Percentiles rank a stretch among this genome's conserved stretches.
phyloP scores from a whole-genome alignment of 2,329 filamentous ascomycete genomes.

The Cryphonectria japonica region DNA sequence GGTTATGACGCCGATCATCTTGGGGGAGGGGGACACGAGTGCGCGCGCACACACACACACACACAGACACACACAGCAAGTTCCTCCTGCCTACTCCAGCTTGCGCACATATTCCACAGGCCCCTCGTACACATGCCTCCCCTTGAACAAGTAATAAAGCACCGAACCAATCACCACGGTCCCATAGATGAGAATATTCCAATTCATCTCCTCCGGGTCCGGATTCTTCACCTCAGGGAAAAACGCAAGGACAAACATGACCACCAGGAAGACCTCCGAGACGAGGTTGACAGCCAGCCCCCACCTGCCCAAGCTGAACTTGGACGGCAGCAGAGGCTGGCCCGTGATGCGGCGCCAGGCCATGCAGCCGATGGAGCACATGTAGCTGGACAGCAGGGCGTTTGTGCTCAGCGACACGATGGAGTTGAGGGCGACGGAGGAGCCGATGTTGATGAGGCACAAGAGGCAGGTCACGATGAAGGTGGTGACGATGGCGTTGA shows the following conservation, averaged over 20 bases:
- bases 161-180: conserved; percentile 22
- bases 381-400: conserved; percentile 31
- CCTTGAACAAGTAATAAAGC: conserved; percentile 24
- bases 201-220: conserved; percentile 28
- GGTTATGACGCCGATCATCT: not conserved
- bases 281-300: conserved; percentile 29
- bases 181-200: conserved; percentile 29
- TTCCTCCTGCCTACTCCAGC: conserved; percentile 7
- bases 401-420: conserved; percentile 28
- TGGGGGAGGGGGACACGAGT: not conserved
- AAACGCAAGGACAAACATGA: conserved; percentile 29
- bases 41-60: not conserved
- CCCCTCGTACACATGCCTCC: conserved; percentile 20
- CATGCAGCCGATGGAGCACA: conserved; percentile 28
- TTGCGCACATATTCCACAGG: conserved; percentile 26
- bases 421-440: conserved; percentile 29
- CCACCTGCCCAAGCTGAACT: conserved; percentile 28
- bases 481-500: conserved; percentile 31
- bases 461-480: conserved; percentile 21
- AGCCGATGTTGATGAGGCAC: conserved; percentile 27
- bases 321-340: conserved; percentile 22
- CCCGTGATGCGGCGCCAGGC: conserved; percentile 13
- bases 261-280: conserved; percentile 24
- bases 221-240: conserved; percentile 26
- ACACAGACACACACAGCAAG: not conserved